phyloP scores from a whole-genome alignment of 1,284 basidiomycete species.

The Cerioporus squamosus region DNA sequence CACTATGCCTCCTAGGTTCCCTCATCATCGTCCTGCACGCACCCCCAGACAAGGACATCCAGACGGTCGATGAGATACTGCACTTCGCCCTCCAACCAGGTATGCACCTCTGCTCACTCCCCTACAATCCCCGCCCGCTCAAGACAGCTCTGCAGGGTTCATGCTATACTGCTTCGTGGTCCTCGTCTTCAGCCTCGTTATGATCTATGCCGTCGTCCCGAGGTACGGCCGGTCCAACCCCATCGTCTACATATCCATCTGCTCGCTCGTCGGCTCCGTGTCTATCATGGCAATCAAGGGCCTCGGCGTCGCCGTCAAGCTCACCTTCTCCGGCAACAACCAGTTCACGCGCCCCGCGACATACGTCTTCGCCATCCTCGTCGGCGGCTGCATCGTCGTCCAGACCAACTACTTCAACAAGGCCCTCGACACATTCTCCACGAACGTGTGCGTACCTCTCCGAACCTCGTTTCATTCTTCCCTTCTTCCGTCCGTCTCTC shows the following conservation, averaged over 20 bases:
- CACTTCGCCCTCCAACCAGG: conserved; percentile 90
- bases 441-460: conserved; percentile 86
- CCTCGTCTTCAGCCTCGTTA: conserved; percentile 79
- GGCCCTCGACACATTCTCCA: conserved; percentile 95
- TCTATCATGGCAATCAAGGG: conserved; percentile 97
- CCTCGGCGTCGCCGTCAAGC: conserved; percentile 95
- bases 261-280: conserved; percentile 87
- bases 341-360: conserved; percentile 95
- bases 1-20: conserved; percentile 90
- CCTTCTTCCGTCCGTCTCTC: background rate
- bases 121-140: background rate
- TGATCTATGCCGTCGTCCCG: conserved; percentile 91
- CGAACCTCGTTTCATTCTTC: too few relatives aligned
- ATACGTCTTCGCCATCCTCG: conserved; percentile 90
- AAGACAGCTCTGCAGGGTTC: conserved; percentile 64
- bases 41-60: conserved; percentile 94
- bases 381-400: conserved; percentile 86
- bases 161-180: conserved; percentile 89
- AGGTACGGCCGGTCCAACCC: conserved; percentile 88
- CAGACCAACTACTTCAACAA: conserved; percentile 99
- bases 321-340: conserved; percentile 94
- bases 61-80: conserved; percentile 95
- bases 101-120: conserved; percentile 39
- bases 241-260: conserved; percentile 93
- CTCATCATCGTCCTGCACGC: conserved; percentile 97